Evolutionary conservation across 345 rosid species (phyloP), one percentile per base, ranked within the genome.

Genomic region (Gossypioides kirkii): DNA sequence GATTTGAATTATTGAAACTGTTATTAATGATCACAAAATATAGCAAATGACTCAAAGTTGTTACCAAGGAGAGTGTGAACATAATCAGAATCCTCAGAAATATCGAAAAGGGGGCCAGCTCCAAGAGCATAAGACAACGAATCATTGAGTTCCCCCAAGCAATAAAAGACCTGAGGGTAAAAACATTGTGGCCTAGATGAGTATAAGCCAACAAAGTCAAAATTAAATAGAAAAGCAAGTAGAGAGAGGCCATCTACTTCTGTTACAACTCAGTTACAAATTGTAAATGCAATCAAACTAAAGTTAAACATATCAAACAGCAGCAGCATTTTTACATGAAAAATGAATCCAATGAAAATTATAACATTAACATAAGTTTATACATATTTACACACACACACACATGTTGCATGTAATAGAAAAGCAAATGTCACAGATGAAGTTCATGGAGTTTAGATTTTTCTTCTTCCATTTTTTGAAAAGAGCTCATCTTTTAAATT

Each of bases 61-160:
- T 80, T 84, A 96, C 99, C 93, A 64, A 91, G 90, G 78, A 96
- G 97, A 26, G 98, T 96, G 80, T 91, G 97, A 74, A 89, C 84
- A 71, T 93, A 96, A 82, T 93, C 97, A 50, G 97, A 89, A 74
- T 96, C 99, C 76, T 91, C 99, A 0, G 99, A 90, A 72, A 96
- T 97, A 79, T 93, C 97, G 82, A 96, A 93, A n/a, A 89, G 83
- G 61, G 97, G 85, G 14, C 94, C 95, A 81, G 99, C 95, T 83
- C 97, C 97, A 81, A 96, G 98, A 76, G 99, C 99, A 84, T 93
- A 96, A 20, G 97, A 93, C 66, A 96, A 69, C 0, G 99, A 96
- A 80, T 96, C 99, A 80, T 93, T 88, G 59, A 91, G 93, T 80
- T 96, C 98, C 55, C 99, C 97, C 86, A 96, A 79, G 81, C 90